Percentiles rank a stretch among this genome's conserved stretches.
phyloP scores from a whole-genome alignment of 768 basidiomycete genomes.

The Pisolithus sp. region DNA sequence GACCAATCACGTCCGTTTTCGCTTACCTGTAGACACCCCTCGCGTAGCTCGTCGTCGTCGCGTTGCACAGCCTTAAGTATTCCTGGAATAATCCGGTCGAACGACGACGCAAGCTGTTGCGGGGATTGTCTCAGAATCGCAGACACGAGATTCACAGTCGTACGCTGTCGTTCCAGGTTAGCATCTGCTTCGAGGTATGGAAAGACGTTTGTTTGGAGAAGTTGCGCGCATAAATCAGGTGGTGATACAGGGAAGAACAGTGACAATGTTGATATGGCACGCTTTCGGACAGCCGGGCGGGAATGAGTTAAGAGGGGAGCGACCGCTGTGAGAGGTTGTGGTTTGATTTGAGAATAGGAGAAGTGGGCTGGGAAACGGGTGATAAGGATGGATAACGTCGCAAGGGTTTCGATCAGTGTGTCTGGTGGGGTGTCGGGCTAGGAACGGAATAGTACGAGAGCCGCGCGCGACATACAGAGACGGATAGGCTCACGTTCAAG shows the following conservation, averaged over 20 bases:
- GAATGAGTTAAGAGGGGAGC: conserved; percentile 68
- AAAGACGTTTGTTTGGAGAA: conserved; percentile 53
- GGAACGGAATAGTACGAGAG: conserved; percentile 1
- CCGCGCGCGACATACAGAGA: neutral
- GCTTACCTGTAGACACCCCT: conserved; percentile 68
- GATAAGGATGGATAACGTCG: conserved; percentile 84
- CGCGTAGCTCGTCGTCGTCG: conserved; percentile 80
- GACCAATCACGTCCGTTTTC: neutral
- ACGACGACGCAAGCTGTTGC: conserved; percentile 51
- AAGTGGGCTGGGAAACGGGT: conserved; percentile 74
- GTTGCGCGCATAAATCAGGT: conserved; percentile 51
- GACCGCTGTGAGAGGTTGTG: conserved; percentile 59
- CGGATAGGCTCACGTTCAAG: conserved; percentile 47
- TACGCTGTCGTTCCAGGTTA: conserved; percentile 63
- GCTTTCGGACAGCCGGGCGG: conserved; percentile 86
- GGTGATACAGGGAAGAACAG: conserved; percentile 76
- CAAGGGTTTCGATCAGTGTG: conserved; percentile 74
- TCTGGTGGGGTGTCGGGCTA: conserved; percentile 70
- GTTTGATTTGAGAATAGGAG: conserved; percentile 42
- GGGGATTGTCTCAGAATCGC: conserved; percentile 75
- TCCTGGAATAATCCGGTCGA: conserved; percentile 61
- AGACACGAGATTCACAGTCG: conserved; percentile 72
- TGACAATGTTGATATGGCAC: conserved; percentile 79
- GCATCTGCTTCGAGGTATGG: conserved; percentile 50
- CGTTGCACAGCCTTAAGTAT: conserved; percentile 61